Evolutionary conservation across 345 rosid species (phyloP).

Genomic region (Murraya koenigii): DNA sequence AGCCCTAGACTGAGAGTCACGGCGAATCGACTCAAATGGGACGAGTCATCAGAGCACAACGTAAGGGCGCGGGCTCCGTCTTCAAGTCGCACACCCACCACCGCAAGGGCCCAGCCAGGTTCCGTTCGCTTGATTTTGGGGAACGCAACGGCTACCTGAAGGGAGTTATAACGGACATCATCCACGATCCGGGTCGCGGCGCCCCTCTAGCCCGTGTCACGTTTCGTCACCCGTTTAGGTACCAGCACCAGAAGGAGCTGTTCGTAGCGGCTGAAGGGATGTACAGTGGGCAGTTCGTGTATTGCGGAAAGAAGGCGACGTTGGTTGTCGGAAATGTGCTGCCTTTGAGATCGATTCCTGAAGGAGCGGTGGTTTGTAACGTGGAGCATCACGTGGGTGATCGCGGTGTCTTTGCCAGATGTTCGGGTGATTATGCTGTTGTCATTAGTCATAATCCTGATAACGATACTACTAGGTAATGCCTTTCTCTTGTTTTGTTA

Average conservation of each 20-base stretch:
- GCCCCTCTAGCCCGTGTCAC: slow-evolving; percentile 65
- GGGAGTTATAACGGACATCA: slow-evolving; percentile 61
- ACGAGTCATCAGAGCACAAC: slow-evolving; percentile 69
- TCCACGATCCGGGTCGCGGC: slow-evolving; percentile 74
- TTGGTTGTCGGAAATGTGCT: slow-evolving; percentile 55
- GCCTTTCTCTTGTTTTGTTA: not conserved
- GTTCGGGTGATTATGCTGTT: slow-evolving; percentile 64
- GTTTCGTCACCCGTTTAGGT: slow-evolving; percentile 72
- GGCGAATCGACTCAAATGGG: slow-evolving; percentile 38
- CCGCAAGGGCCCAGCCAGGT: slow-evolving; percentile 73
- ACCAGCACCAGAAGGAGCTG: slow-evolving; percentile 67
- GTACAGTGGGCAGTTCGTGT: slow-evolving; percentile 57
- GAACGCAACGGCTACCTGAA: slow-evolving; percentile 69
- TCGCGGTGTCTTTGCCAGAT: slow-evolving; percentile 58
- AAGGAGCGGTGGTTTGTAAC: slow-evolving; percentile 71
- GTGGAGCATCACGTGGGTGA: slow-evolving; percentile 79
- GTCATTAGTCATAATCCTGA: slow-evolving; percentile 69
- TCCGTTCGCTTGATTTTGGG: slow-evolving; percentile 67
- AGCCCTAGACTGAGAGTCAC: not conserved
- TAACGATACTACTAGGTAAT: slow-evolving; percentile 57
- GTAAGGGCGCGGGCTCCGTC: slow-evolving; percentile 76
- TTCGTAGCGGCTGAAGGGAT: slow-evolving; percentile 67
- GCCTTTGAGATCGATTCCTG: slow-evolving; percentile 58
- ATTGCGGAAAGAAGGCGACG: slow-evolving; percentile 56
- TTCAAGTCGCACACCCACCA: slow-evolving; percentile 79